Conservation (phyloP, 495 filamentous ascomycete genomes). For the Daldinia childiae region DNA sequence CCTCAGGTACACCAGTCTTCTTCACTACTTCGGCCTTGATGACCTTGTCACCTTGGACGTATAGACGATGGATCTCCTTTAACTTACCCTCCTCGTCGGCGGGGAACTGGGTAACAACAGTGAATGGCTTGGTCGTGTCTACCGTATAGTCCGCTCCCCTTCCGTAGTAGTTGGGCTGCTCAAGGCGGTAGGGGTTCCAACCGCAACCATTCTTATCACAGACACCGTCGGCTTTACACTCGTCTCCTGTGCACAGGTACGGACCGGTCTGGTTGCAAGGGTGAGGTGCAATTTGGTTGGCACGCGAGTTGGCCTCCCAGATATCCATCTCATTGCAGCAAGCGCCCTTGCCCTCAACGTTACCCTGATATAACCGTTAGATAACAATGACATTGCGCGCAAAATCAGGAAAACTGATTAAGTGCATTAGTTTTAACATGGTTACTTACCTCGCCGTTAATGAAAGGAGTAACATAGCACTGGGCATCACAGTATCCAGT, state of each 20-base stretch:
- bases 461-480: slow-evolving; percentile 64
- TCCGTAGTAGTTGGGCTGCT: slow-evolving; percentile 63
- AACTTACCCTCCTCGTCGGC: slow-evolving; percentile 62
- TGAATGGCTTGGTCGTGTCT: slow-evolving; percentile 68
- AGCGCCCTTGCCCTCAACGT: slow-evolving; percentile 57
- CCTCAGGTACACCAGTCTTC: slow-evolving; percentile 55
- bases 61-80: slow-evolving; percentile 66
- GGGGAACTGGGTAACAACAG: slow-evolving; percentile 74
- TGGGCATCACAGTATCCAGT: slow-evolving; percentile 78
- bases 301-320: slow-evolving; percentile 68
- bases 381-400: background rate
- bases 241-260: slow-evolving; percentile 60
- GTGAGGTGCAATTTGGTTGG: slow-evolving; percentile 68
- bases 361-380: slow-evolving; percentile 47
- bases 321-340: slow-evolving; percentile 73
- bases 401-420: background rate
- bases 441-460: slow-evolving; percentile 64
- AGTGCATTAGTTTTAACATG: background rate
- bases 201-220: slow-evolving; percentile 74
- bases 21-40: slow-evolving; percentile 56
- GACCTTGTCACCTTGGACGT: slow-evolving; percentile 68
- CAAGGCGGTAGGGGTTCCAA: slow-evolving; percentile 70
- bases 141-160: slow-evolving; percentile 60
- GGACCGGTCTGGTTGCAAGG: slow-evolving; percentile 58
- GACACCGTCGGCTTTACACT: slow-evolving; percentile 61